Evolutionary conservation across 2,329 filamentous ascomycete species (phyloP).

Genomic region (Thelonectria olida): DNA sequence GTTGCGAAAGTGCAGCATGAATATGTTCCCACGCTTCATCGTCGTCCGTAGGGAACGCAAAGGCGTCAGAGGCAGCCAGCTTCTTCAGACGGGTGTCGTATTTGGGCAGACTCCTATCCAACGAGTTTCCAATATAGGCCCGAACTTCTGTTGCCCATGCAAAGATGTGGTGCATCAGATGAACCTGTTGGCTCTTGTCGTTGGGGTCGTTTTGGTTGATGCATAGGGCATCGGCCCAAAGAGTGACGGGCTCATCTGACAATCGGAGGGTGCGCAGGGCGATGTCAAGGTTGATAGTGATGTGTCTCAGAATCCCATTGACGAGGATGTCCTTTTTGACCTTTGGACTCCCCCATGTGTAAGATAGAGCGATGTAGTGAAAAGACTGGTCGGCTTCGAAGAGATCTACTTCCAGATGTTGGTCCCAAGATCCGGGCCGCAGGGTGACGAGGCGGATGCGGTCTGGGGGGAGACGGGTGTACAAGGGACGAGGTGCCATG

Average conservation of each 20-base stretch:
- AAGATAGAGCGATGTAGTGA: slow-evolving; percentile 39
- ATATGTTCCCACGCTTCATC: slow-evolving; percentile 14
- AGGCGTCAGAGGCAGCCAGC: slow-evolving; percentile 9
- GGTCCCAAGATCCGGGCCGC: slow-evolving; percentile 25
- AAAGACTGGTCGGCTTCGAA: slow-evolving; percentile 24
- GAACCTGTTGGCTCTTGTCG: slow-evolving; percentile 38
- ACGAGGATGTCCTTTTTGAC: slow-evolving; percentile 29
- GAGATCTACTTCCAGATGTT: slow-evolving; percentile 21
- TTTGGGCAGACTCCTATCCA: slow-evolving; percentile 9
- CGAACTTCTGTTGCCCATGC: slow-evolving; percentile 27
- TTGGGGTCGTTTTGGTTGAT: slow-evolving; percentile 36
- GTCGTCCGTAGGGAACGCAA: slow-evolving; percentile 15
- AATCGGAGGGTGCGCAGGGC: slow-evolving; percentile 39
- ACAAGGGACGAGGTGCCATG: slow-evolving; percentile 12
- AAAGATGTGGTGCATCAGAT: slow-evolving; percentile 36
- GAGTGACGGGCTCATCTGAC: background rate
- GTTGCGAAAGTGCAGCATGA: slow-evolving; percentile 4
- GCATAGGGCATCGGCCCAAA: slow-evolving; percentile 41
- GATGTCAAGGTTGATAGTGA: slow-evolving; percentile 41
- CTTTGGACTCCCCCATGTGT: slow-evolving; percentile 39
- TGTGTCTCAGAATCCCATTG: slow-evolving; percentile 28
- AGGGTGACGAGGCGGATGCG: slow-evolving; percentile 27
- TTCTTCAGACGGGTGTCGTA: slow-evolving; percentile 14
- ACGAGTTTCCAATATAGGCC: slow-evolving; percentile 25
- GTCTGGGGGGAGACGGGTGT: slow-evolving; percentile 14